Conservation (phyloP, 345 rosid species). For the Passiflora organensis region DNA sequence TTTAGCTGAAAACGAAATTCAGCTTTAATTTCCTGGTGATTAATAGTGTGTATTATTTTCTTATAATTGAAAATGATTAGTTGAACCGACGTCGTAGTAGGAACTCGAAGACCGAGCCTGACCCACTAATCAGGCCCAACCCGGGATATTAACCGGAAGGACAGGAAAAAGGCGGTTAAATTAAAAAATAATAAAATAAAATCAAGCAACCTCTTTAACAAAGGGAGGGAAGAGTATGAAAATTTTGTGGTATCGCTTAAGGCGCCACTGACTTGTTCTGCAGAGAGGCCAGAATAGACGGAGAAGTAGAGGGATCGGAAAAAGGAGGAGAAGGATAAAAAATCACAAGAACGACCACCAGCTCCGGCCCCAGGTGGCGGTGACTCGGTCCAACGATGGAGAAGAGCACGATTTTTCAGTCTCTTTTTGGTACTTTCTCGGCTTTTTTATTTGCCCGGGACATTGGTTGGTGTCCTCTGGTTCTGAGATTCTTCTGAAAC, state of each 20-base stretch:
- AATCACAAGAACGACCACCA: not conserved
- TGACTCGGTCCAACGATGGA: not conserved
- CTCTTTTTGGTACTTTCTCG: too few relatives aligned
- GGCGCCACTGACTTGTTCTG: constrained; percentile 11
- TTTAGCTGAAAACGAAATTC: not conserved
- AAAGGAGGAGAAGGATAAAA: too few relatives aligned
- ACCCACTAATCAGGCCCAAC: too few relatives aligned
- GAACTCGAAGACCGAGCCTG: too few relatives aligned
- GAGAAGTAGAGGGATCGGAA: too few relatives aligned
- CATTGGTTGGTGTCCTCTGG: constrained; percentile 6
- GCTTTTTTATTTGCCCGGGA: constrained; percentile 14
- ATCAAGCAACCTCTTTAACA: too few relatives aligned
- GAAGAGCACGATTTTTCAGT: too few relatives aligned
- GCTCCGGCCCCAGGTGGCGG: constrained; percentile 1
- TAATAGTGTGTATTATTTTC: too few relatives aligned
- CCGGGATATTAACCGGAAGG: not conserved
- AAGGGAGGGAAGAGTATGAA: constrained; percentile 4
- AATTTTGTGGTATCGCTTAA: constrained; percentile 5
- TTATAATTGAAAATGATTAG: too few relatives aligned
- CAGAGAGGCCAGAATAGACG: not conserved
- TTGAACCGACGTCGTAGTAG: too few relatives aligned
- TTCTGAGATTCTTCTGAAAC: constrained; percentile 4
- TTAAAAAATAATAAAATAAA: too few relatives aligned
- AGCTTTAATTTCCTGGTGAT: too few relatives aligned
- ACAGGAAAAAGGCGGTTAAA: not conserved